Conservation (phyloP, 1,139 yeast species). For the Pneumocystis oryctolagi region DNA sequence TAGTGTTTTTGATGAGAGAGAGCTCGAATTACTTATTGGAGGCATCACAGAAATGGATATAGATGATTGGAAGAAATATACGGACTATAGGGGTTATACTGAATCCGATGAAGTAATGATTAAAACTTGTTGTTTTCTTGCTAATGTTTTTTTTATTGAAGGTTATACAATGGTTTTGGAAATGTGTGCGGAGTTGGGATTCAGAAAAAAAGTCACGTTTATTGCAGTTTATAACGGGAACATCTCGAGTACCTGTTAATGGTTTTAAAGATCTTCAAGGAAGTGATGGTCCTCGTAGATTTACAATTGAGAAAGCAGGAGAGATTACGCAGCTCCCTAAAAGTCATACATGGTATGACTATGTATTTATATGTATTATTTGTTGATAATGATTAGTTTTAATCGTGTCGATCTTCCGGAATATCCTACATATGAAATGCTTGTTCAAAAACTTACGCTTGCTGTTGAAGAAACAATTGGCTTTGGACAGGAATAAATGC, state of each 20-base stretch:
- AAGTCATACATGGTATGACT: slow-evolving; percentile 19
- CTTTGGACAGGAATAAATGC: slow-evolving; percentile 72
- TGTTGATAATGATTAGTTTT: slow-evolving; percentile 67
- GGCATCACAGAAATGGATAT: slow-evolving; percentile 96
- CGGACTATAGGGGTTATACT: slow-evolving; percentile 94
- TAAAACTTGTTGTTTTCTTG: slow-evolving; percentile 77
- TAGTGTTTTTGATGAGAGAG: slow-evolving; percentile 94
- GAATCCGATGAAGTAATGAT: slow-evolving; percentile 70
- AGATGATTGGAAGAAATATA: slow-evolving; percentile 97
- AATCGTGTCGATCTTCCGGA: slow-evolving; percentile 87
- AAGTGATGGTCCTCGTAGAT: slow-evolving; percentile 95
- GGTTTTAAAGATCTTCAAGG: slow-evolving; percentile 98
- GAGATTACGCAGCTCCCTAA: slow-evolving; percentile 86
- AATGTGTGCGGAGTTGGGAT: slow-evolving; percentile 76
- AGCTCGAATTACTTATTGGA: slow-evolving; percentile 86
- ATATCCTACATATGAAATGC: slow-evolving; percentile 54
- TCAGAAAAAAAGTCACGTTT: slow-evolving; percentile 90
- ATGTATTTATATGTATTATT: not conserved
- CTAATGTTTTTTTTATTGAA: not conserved
- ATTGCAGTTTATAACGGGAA: slow-evolving; percentile 94
- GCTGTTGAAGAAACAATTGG: slow-evolving; percentile 94
- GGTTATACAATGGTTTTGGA: slow-evolving; percentile 12
- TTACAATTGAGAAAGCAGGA: slow-evolving; percentile 95
- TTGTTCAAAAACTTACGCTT: slow-evolving; percentile 65
- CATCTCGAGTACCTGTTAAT: slow-evolving; percentile 95